These are phyloP conservation scores for Fulvia fulva DNA, from an alignment of 2,329 filamentous ascomycete genomes.

Conservation along the genomic window DNA sequence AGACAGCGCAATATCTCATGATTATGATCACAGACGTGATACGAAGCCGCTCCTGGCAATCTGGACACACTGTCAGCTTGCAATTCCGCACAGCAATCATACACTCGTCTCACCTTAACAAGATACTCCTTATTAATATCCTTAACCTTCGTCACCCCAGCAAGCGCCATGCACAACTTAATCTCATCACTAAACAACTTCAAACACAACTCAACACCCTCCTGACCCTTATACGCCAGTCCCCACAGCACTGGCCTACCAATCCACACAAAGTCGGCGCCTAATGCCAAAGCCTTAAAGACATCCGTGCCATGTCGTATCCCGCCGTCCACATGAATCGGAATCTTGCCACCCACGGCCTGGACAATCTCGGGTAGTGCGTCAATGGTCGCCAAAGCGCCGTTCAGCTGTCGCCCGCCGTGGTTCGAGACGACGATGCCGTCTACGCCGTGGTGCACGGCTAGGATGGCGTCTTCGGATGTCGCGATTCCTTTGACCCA, in stretches of 20 bases:
- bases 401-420: conserved; percentile 55
- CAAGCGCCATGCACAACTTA: conserved; percentile 39
- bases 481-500: conserved; percentile 45
- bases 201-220: conserved; percentile 42
- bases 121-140: conserved; percentile 40
- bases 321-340: conserved; percentile 59
- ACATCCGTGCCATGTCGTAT: conserved; percentile 55
- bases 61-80: conserved; percentile 9
- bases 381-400: conserved; percentile 52
- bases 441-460: conserved; percentile 42
- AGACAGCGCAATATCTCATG: background rate
- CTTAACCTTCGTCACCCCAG: conserved; percentile 35
- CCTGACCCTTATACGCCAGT: conserved; percentile 38
- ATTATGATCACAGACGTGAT: conserved; percentile 20
- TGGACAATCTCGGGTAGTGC: conserved; percentile 40
- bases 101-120: conserved; percentile 35
- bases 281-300: conserved; percentile 54
- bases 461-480: conserved; percentile 42
- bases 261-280: conserved; percentile 49
- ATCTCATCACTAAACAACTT: conserved; percentile 41
- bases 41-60: conserved; percentile 31
- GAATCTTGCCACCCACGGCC: conserved; percentile 46
- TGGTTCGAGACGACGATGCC: conserved; percentile 52
- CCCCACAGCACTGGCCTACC: conserved; percentile 50
- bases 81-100: conserved; percentile 15